Base-by-base conservation (phyloP, 306 rosid genomes). In the Purshia tridentata region DNA sequence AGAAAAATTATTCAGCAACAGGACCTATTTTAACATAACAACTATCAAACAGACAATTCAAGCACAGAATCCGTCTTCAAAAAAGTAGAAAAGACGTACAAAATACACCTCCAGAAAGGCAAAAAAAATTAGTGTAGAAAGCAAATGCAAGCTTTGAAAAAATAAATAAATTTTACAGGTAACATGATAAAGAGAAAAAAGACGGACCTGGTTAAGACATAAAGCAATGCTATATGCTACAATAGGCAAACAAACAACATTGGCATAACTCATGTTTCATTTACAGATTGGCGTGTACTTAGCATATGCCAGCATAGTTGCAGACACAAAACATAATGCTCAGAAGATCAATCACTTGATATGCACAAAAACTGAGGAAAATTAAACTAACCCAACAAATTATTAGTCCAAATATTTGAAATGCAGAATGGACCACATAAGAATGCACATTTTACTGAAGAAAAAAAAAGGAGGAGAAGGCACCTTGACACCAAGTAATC, bases 401-500 rank as follows among this genome's bases (percentile, higher is more conserved):
- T 20, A 45, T 20, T 12, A 12, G 9, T 65, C 52, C 18, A 65
- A 20, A 44, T 45, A n/a, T 20, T 18, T 11, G 4, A 11, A n/a
- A 6, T 16, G 13, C 19, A 46, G 15, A 59, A 72, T 9, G 44
- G 12, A 14, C 2, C 23, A 72, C 22, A 20, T 5, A 15, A 42
- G 54, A 4, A 16, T 51, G 66, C n/a, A 19, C 1, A 6, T 4
- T 11, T 19, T 55, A 64, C 45, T 12, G 29, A 40, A 55, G 7
- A 9, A 16, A 41, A 40, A 37, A 1, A 15, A n/a, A 69, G 44
- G 13, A 44, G 65, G 5, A 57, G 63, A 16, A 22, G 51, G 49
- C 50, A 61, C 98, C 98, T 91, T 91, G 45, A 94, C 77, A 54
- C 98, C 98, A 70, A 94, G 97, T 55, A 91, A 23, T 69, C 76